A percentile compares a stretch with the other conserved stretches of the same genome.
These are phyloP conservation scores for Candida incommunis DNA, from an alignment of 805 yeast species.

Conservation along the genomic window DNA sequence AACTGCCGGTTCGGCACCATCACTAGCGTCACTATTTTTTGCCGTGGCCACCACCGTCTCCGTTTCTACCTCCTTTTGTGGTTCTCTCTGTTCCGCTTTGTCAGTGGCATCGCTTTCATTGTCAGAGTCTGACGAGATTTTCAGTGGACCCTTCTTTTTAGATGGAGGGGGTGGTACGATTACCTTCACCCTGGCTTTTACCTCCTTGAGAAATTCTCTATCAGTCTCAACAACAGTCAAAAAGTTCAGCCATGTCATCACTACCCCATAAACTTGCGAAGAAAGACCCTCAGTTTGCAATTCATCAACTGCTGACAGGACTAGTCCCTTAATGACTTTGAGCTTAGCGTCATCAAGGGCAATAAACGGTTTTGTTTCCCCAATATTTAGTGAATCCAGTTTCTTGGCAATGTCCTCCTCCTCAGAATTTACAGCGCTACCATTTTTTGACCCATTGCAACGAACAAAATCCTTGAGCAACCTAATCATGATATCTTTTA, in stretches of 20 bases:
- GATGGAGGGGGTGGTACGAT: too few relatives aligned
- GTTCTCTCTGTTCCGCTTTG: too few relatives aligned
- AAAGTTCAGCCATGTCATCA: constrained; percentile 46
- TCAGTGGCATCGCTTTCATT: too few relatives aligned
- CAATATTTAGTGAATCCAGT: constrained; percentile 3
- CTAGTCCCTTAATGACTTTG: constrained; percentile 29
- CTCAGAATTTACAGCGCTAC: background rate
- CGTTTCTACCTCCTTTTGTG: too few relatives aligned
- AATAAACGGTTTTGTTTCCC: constrained; percentile 21
- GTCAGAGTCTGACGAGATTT: too few relatives aligned
- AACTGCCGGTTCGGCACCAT: too few relatives aligned
- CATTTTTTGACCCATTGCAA: background rate
- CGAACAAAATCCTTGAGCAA: constrained; percentile 38
- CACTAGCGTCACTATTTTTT: too few relatives aligned
- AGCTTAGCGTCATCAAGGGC: constrained; percentile 29
- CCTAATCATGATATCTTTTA: constrained; percentile 45
- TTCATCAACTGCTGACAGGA: constrained; percentile 15
- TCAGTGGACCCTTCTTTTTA: too few relatives aligned
- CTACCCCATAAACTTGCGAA: constrained; percentile 17
- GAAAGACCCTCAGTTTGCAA: constrained; percentile 18
- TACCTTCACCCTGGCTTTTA: too few relatives aligned
- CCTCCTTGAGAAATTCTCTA: constrained; percentile 15
- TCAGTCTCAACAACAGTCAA: constrained; percentile 27
- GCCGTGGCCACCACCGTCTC: too few relatives aligned
- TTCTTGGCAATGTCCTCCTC: constrained; percentile 5